Evolutionary conservation across 129 eudicot species (phyloP).

Genomic region (Flaveria sonorensis): DNA sequence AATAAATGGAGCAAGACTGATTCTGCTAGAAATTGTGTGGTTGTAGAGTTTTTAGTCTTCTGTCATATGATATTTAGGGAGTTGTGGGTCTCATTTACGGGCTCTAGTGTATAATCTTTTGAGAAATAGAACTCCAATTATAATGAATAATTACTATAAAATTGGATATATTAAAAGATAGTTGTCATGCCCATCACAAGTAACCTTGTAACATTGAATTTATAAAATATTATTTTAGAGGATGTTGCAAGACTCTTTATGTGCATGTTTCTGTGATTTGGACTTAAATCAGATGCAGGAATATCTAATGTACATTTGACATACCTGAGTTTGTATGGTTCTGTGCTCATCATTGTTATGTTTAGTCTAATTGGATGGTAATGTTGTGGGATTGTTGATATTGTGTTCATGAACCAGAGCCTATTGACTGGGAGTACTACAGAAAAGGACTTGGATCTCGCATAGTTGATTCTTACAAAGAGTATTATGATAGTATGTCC

Average conservation of each 20-base stretch:
- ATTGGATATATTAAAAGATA: neutral
- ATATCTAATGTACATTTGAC: too few relatives aligned
- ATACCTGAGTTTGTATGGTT: too few relatives aligned
- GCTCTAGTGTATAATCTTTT: neutral
- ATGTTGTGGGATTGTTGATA: too few relatives aligned
- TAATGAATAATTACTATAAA: neutral
- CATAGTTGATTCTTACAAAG: slow-evolving; percentile 91
- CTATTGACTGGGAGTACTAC: slow-evolving; percentile 94
- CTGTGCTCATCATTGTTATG: too few relatives aligned
- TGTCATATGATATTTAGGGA: neutral
- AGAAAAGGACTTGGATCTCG: slow-evolving; percentile 93
- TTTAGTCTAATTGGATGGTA: too few relatives aligned
- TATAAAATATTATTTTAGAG: too few relatives aligned
- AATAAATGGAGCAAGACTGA: neutral
- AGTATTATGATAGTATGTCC: slow-evolving; percentile 72
- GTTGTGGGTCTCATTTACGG: neutral
- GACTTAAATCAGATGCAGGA: too few relatives aligned
- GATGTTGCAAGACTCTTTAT: too few relatives aligned
- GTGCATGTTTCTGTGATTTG: too few relatives aligned
- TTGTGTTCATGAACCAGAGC: slow-evolving; percentile 70
- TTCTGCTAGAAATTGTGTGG: neutral
- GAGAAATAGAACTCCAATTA: neutral
- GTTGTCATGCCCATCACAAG: too few relatives aligned
- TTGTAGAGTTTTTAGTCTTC: neutral
- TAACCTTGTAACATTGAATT: too few relatives aligned